Conservation (phyloP, 2,329 filamentous ascomycete genomes). For the Paecilomyces niveus region DNA sequence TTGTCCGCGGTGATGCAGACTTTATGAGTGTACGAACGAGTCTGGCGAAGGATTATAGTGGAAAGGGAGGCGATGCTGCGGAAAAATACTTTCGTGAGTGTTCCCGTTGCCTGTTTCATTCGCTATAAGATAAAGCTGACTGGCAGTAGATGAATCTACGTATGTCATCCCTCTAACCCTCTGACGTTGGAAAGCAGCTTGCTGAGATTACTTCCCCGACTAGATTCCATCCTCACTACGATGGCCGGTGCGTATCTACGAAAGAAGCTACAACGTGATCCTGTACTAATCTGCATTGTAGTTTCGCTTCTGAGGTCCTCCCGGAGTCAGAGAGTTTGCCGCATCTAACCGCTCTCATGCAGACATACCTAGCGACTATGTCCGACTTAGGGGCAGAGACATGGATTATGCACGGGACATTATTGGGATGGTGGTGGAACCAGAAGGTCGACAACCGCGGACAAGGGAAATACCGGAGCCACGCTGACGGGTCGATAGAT, state of each 20-base stretch:
- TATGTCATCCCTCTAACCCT: constrained; percentile 17
- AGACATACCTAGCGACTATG: constrained; percentile 52
- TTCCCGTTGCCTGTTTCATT: constrained; percentile 2
- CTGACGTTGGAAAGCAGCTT: neutral
- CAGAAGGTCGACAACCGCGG: constrained; percentile 31
- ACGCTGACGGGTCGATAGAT: constrained; percentile 26
- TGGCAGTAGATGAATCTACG: constrained; percentile 35
- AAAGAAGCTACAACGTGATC: neutral
- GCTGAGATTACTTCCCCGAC: neutral
- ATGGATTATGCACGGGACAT: constrained; percentile 57
- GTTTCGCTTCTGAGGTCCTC: constrained; percentile 43
- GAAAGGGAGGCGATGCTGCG: constrained; percentile 29
- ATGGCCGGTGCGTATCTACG: constrained; percentile 36
- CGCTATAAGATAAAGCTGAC: constrained; percentile 7
- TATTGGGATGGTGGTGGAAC: constrained; percentile 60
- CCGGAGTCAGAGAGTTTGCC: constrained; percentile 40
- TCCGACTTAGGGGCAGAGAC: constrained; percentile 50
- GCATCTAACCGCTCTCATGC: constrained; percentile 46
- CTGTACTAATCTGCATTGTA: constrained; percentile 13
- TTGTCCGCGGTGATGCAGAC: constrained; percentile 29
- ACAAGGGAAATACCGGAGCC: neutral
- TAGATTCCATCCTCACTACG: constrained; percentile 50
- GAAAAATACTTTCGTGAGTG: constrained; percentile 46
- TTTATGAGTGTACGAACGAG: constrained; percentile 38
- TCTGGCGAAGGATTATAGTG: constrained; percentile 34